Conservation (phyloP, 1,139 yeast species). For the Candida sp. region DNA sequence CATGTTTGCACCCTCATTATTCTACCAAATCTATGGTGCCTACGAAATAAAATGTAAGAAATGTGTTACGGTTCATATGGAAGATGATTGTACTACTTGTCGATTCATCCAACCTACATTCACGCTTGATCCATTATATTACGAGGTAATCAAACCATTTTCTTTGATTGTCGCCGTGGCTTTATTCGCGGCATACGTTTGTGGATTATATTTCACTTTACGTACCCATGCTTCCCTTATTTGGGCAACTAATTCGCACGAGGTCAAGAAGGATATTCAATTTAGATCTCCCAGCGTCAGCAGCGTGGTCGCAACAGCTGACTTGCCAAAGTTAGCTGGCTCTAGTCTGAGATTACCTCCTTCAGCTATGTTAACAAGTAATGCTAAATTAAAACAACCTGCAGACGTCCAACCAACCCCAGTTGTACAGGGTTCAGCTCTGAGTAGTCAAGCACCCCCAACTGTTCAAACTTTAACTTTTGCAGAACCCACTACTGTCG, state of each 20-base stretch:
- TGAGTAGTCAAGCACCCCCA: not conserved
- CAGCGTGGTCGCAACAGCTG: conserved; percentile 24
- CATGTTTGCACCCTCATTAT: conserved; percentile 90
- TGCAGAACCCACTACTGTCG: not conserved
- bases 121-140: conserved; percentile 61
- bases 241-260: conserved; percentile 70
- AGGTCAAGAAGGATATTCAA: conserved; percentile 23
- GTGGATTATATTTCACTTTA: conserved; percentile 89
- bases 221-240: conserved; percentile 96
- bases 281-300: conserved; percentile 30
- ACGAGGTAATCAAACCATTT: conserved; percentile 71
- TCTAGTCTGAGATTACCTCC: conserved; percentile 5
- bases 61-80: conserved; percentile 23
- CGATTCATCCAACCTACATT: conserved; percentile 78
- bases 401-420: conserved; percentile 3
- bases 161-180: conserved; percentile 77
- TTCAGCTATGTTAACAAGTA: conserved; percentile 14
- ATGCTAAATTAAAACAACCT: conserved; percentile 12
- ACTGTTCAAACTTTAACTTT: not conserved
- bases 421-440: not conserved
- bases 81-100: conserved; percentile 62
- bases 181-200: conserved; percentile 79
- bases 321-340: conserved; percentile 3
- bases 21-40: conserved; percentile 88
- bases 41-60: conserved; percentile 71